A percentile compares a stretch with the other conserved stretches of the same genome.
These are phyloP conservation scores for Fusarium compactum DNA, from an alignment of 2,329 filamentous ascomycete species.

Conservation along the genomic window DNA sequence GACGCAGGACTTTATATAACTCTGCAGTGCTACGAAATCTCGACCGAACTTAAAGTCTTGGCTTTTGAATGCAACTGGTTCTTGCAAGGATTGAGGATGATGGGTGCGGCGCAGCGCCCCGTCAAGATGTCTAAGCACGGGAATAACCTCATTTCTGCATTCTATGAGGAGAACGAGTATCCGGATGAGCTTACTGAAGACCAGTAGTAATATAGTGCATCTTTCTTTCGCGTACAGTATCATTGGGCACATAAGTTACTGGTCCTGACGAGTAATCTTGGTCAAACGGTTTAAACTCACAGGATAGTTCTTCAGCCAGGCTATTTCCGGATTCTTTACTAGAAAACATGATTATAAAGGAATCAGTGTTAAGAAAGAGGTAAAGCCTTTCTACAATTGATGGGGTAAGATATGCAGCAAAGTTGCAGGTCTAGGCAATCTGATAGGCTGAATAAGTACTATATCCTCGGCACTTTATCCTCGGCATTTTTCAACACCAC, in stretches of 20 bases:
- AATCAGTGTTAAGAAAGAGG: too few species aligned
- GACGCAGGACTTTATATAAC: background rate
- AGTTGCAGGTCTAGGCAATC: background rate
- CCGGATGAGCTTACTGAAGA: too few species aligned
- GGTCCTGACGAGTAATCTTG: background rate
- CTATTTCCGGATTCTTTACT: too few species aligned
- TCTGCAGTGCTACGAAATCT: background rate
- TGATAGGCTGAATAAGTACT: background rate
- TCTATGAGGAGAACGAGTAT: too few species aligned
- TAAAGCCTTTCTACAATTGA: too few species aligned
- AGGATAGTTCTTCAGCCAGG: too few species aligned
- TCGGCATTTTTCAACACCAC: background rate
- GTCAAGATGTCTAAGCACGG: background rate
- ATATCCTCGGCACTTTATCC: background rate
- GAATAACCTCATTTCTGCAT: background rate
- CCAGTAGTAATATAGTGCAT: too few species aligned
- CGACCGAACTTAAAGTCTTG: background rate
- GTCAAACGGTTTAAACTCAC: too few species aligned
- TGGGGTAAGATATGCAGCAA: background rate
- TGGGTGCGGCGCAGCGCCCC: background rate
- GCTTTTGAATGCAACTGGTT: background rate
- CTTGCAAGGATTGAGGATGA: background rate
- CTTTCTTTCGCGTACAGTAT: accelerated
- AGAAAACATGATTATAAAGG: too few species aligned
- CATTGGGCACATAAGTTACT: background rate